Base-by-base conservation (phyloP, 331 rosid species). In the Spiraea crenata region DNA sequence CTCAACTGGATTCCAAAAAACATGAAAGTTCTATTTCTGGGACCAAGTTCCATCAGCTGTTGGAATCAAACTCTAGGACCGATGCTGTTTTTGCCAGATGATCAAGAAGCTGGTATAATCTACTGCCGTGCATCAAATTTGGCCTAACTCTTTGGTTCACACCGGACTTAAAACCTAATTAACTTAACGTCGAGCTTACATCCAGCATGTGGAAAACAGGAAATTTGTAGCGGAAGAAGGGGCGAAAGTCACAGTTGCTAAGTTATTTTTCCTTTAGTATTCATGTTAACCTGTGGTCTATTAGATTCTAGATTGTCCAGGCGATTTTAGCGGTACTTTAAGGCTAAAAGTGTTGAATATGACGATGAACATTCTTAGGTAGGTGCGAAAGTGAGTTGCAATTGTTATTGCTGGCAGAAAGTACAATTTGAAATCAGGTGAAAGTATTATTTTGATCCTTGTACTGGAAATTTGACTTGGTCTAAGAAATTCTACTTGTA, bases 81-180 rank as follows among this genome's bases (percentile, higher is more conserved):
- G 77, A 59, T 57, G 31, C 77, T 44, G 77, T 65, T 71, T 69
- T 74, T 57, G 76, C 73, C 42, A 65, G 83, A 50, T 79, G 73
- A 79, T 65, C 65, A 19, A 8, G 19, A 37, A 19, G 16, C 20
- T 37, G 40, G 49, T 66, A 41, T 55, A n/a, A 16, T 10, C 60
- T 55, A 65, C 48, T 1, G 59, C 49, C 13, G 7, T 57, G 10
- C 67, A 2, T 14, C 25, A 35, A 56, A 20, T 31, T 34, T 41
- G 57, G 25, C 35, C 9, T 14, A 51, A n/a, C 13, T 16, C 6
- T 40, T 42, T 67, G 56, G 70, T 51, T 40, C 15, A 50, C 67
- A 37, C 14, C n/a, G 9, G 31, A 37, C 41, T 46, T 0, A 9
- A 14, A 11, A 14, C 3, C 77, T 20, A 54, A 2, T 68, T 52